Evolutionary conservation across 345 rosid species (phyloP).

Genomic region (Hibiscus mutabilis): DNA sequence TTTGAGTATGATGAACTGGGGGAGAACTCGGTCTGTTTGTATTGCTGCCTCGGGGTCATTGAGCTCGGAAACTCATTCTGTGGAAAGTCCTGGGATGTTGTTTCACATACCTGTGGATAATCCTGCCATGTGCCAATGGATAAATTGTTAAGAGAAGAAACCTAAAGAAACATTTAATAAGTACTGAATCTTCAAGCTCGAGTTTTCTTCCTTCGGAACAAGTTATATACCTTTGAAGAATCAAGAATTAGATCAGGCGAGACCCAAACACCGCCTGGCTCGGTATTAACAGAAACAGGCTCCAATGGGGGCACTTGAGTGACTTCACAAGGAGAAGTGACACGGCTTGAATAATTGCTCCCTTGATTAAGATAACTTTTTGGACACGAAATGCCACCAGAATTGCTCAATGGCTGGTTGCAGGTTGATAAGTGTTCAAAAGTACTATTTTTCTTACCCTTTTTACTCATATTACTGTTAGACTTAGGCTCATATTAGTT

Average conservation of each 20-base stretch:
- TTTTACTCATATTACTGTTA: no score
- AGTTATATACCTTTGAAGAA: constrained; percentile 52
- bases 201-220: not conserved
- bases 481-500: no score
- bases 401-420: constrained; percentile 34
- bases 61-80: constrained; percentile 34
- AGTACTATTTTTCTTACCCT: no score
- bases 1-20: constrained; percentile 43
- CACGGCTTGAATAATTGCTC: constrained; percentile 37
- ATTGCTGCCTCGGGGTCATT: constrained; percentile 34
- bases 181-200: not conserved
- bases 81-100: constrained; percentile 25
- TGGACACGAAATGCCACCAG: constrained; percentile 34
- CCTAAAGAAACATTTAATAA: not conserved
- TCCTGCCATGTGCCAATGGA: constrained; percentile 30
- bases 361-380: constrained; percentile 29
- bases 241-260: constrained; percentile 62
- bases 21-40: constrained; percentile 42
- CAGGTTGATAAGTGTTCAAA: no score
- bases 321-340: constrained; percentile 36
- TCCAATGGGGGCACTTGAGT: constrained; percentile 25
- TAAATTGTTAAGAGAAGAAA: constrained; percentile 9
- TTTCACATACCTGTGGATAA: constrained; percentile 32
- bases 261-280: constrained; percentile 36
- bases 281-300: constrained; percentile 25